Evolutionary conservation across 192 early-diverging fungal genomes (phyloP).

Genomic region (Phycomyces nitens): DNA sequence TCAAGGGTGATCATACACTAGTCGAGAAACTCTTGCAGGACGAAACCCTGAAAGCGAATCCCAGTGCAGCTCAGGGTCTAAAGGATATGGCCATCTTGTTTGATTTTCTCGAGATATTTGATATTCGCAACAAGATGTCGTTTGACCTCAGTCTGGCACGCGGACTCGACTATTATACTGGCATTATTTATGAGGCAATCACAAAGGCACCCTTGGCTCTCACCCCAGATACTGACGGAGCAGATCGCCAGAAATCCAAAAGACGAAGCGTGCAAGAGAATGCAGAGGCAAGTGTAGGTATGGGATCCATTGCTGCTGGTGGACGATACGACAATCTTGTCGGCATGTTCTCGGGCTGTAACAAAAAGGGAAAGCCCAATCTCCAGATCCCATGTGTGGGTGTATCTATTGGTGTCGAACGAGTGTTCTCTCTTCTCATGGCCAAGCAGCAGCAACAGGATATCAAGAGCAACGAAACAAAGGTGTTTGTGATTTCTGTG

Average conservation of each 20-base stretch:
- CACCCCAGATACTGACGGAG: too few relatives aligned
- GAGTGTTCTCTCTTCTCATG: slow-evolving; percentile 85
- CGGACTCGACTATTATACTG: slow-evolving; percentile 98
- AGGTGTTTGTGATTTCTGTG: slow-evolving; percentile 85
- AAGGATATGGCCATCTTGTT: slow-evolving; percentile 85
- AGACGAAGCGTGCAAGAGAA: slow-evolving; percentile 32
- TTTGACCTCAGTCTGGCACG: slow-evolving; percentile 96
- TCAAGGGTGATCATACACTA: slow-evolving; percentile 76
- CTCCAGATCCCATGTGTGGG: slow-evolving; percentile 93
- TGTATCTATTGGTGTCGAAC: slow-evolving; percentile 92
- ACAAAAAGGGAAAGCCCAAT: slow-evolving; percentile 53
- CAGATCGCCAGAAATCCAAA: too few relatives aligned
- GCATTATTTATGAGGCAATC: slow-evolving; percentile 97
- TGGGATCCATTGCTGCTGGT: slow-evolving; percentile 95
- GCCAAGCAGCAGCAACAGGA: slow-evolving; percentile 52
- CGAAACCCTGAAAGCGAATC: slow-evolving; percentile 59
- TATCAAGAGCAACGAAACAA: slow-evolving; percentile 72
- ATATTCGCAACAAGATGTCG: slow-evolving; percentile 62
- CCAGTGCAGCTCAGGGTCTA: slow-evolving; percentile 73
- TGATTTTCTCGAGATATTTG: slow-evolving; percentile 78
- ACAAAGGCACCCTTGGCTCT: slow-evolving; percentile 51
- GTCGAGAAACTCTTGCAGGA: slow-evolving; percentile 68
- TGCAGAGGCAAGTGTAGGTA: slow-evolving; percentile 69
- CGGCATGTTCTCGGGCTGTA: slow-evolving; percentile 84
- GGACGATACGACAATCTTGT: slow-evolving; percentile 98